Base-by-base conservation (phyloP, 306 rosid species). In the Medicago arabica region DNA sequence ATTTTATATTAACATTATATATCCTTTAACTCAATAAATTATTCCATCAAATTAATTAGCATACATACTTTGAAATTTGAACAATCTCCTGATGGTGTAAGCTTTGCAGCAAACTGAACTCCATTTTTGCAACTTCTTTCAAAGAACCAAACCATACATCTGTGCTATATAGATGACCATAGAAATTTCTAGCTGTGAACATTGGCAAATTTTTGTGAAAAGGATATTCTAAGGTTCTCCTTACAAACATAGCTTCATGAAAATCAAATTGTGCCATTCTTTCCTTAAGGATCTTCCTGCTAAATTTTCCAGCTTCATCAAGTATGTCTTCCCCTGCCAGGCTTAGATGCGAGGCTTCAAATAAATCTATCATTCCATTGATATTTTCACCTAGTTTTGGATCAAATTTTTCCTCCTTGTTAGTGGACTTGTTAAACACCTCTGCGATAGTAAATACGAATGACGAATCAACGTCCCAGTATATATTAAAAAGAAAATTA, bases 141-240 rank as follows among this genome's bases (percentile, higher is more conserved):
- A 92, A 67, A 14, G 82, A 49, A 57, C 43, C 57, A 41, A 67
- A 54, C 90, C 92, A 89, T 63, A 16, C 9, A 61, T 86, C 82
- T 31, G 59, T 47, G 36, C 73, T 75, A 40, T 61, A 67, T 10
- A 4, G 79, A 31, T 71, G 73, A 15, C 59, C 12, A 0, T 78
- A 74, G 65, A 74, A 88, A 75, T 60, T 75, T 66, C 66, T 82
- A 10, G 85, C 77, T 4, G 82, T 85, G 60, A 90, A 84, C 59
- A 79, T 44, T 13, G 86, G 79, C 71, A 88, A 61, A 74, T 85
- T 92, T 80, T 68, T 90, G 83, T 88, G 89, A 41, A 77, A 84
- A 18, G 96, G 97, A 38, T 83, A 57, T 15, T 57, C 81, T 69
- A 92, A 51, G 13, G 92, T 84, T 31, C 70, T 74, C 6, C 28